Evolutionary conservation across 768 basidiomycete species (phyloP).

Genomic region (Pseudohyphozyma bogoriensis): DNA sequence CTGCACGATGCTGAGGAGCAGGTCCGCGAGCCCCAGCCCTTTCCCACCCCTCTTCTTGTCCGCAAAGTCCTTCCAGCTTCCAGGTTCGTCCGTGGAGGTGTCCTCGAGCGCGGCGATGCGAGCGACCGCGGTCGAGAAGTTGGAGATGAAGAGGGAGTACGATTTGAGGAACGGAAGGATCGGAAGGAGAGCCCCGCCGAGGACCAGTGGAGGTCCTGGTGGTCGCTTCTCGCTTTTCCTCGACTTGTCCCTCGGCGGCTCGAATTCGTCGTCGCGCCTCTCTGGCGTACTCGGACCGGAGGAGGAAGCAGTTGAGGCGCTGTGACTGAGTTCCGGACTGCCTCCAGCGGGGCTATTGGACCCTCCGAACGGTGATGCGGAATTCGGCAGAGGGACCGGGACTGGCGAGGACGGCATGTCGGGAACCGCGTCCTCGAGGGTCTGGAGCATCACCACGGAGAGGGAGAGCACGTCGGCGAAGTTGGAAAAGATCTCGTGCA

Average conservation of each 20-base stretch:
- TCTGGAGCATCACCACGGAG: constrained; percentile 23
- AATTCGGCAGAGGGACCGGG: neutral
- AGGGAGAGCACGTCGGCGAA: constrained; percentile 29
- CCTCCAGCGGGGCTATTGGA: neutral
- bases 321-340: constrained; percentile 7
- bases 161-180: constrained; percentile 32
- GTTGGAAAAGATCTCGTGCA: constrained; percentile 30
- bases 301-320: neutral
- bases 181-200: constrained; percentile 25
- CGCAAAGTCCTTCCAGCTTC: constrained; percentile 6
- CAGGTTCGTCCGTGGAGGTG: neutral
- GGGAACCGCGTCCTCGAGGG: constrained; percentile 21
- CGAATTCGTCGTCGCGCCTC: neutral
- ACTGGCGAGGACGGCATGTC: constrained; percentile 8
- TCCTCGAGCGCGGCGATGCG: constrained; percentile 18
- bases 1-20: constrained; percentile 32
- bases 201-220: constrained; percentile 1
- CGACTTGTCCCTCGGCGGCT: neutral
- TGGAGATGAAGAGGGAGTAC: constrained; percentile 32
- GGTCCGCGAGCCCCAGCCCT: constrained; percentile 24
- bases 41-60: constrained; percentile 2
- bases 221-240: neutral
- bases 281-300: neutral
- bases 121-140: constrained; percentile 22
- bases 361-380: neutral